Base-by-base conservation (phyloP, 352 stramenopile genomes). In the Phytophthora crassamura region DNA sequence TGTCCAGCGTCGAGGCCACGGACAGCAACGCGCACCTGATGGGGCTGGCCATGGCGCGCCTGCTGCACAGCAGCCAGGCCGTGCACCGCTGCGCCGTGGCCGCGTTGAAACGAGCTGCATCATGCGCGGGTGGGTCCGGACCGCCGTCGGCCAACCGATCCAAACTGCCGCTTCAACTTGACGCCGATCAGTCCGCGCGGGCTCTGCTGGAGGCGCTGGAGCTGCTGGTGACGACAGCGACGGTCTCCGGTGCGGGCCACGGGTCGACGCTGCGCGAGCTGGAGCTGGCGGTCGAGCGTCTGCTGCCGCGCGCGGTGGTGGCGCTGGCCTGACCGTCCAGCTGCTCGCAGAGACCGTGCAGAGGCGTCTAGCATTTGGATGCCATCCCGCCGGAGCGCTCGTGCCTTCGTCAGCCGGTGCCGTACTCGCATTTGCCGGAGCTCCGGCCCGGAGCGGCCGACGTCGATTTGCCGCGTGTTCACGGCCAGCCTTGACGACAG, bases 21-120 rank as follows among this genome's bases (percentile, higher is more conserved):
- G 67, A 83, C 40, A 87, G 69, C 18, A 91, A 91, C 30, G 74
- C 69, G 33, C 82, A 89, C 59, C 53, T 87, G 55, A 62, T 78
- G 47, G 73, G 67, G 11, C 40, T 69, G 1, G 82, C 78, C 8
- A 72, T 85, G 57, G 56, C 54, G 22, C 46, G 67, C 9, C 51
- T 87, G 38, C 46, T 87, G 5, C 50, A 68, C 20, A 55, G 33
- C 16, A 62, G 51, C 28, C 52, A 22, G 16, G 42, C 59, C 4
- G 47, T 70, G 34, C 57, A 67, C 32, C 59, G 59, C 7, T 74
- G 59, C 33, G 69, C 59, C 3, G 50, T 74, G 22, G 45, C 51
- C 12, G 65, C 60, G 25, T 48, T 74, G 54, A 61, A 54, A 18
- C 51, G 35, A 32, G 18, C 14, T 20, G 50, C 65, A 51, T 20